Conservation (phyloP, 148 eudicot genomes). For the Fagopyrum esculentum region DNA sequence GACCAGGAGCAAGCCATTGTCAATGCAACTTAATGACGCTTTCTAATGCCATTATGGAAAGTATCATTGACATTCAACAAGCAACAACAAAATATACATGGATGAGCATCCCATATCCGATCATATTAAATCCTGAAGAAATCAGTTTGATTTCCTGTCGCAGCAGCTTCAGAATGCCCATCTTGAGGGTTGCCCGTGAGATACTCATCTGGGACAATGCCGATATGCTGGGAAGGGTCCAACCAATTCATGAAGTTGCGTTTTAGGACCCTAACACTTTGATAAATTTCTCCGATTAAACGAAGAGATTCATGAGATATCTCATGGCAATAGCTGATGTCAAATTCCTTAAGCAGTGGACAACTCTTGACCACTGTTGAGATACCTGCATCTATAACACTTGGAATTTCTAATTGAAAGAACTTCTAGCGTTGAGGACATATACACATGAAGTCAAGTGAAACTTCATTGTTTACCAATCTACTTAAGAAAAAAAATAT, state of each 20-base stretch:
- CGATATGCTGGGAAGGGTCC: conserved; percentile 71
- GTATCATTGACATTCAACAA: not conserved
- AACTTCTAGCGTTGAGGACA: conserved; percentile 77
- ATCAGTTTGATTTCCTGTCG: conserved; percentile 67
- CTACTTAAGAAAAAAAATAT: not conserved
- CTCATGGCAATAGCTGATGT: conserved; percentile 85
- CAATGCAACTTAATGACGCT: not conserved
- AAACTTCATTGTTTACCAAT: not conserved
- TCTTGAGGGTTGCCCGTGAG: conserved; percentile 70
- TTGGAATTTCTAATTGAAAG: conserved; percentile 75
- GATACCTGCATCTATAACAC: conserved; percentile 52
- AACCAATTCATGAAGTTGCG: conserved; percentile 80
- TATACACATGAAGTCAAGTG: conserved; percentile 15
- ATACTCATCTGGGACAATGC: conserved; percentile 66
- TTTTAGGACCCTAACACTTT: conserved; percentile 40
- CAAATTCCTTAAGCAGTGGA: conserved; percentile 59
- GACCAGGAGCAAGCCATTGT: too few relatives aligned
- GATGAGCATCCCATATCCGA: not conserved
- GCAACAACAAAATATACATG: not conserved
- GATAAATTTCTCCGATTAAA: conserved; percentile 48
- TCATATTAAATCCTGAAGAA: conserved; percentile 61
- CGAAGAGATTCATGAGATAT: conserved; percentile 65
- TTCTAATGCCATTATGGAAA: not conserved
- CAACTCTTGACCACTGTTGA: conserved; percentile 45
- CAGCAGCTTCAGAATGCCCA: conserved; percentile 78